Percentiles rank a stretch among this genome's conserved stretches.
These are phyloP conservation scores for Stereocaulon alpinum DNA, from an alignment of 495 filamentous ascomycete genomes.

Conservation along the genomic window DNA sequence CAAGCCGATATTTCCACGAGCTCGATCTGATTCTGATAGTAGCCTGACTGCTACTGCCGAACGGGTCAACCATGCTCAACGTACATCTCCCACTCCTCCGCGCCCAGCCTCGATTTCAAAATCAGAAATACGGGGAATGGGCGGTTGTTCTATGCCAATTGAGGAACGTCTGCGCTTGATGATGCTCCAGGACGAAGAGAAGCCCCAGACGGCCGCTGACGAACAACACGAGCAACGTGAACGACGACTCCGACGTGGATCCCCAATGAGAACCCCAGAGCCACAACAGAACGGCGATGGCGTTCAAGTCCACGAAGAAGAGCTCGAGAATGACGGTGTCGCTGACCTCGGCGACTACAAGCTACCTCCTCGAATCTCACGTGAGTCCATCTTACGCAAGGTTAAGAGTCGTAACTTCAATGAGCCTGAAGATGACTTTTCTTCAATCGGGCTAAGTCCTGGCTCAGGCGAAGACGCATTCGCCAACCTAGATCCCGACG, in stretches of 20 bases:
- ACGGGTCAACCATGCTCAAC: slow-evolving; percentile 46
- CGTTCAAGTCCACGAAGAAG: slow-evolving; percentile 32
- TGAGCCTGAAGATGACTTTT: slow-evolving; percentile 49
- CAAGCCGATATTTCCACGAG: slow-evolving; percentile 26
- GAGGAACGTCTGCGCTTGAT: slow-evolving; percentile 75
- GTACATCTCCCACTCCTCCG: slow-evolving; percentile 57
- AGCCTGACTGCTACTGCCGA: slow-evolving; percentile 54
- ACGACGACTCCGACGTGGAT: slow-evolving; percentile 38
- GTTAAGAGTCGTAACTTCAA: slow-evolving; percentile 49
- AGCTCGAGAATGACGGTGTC: slow-evolving; percentile 38
- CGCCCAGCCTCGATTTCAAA: slow-evolving; percentile 52
- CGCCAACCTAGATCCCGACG: slow-evolving; percentile 62
- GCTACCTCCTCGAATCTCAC: slow-evolving; percentile 68
- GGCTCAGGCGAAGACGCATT: slow-evolving; percentile 38
- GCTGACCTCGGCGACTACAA: slow-evolving; percentile 51
- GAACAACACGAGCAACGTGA: slow-evolving; percentile 42
- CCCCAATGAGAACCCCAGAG: slow-evolving; percentile 19
- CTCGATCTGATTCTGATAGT: slow-evolving; percentile 36
- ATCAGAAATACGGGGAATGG: slow-evolving; percentile 58
- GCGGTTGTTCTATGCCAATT: slow-evolving; percentile 59
- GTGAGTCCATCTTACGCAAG: slow-evolving; percentile 84
- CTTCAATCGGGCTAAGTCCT: slow-evolving; percentile 45
- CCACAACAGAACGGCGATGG: slow-evolving; percentile 34
- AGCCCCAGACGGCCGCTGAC: slow-evolving; percentile 31
- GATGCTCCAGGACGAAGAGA: slow-evolving; percentile 58